phyloP scores from a whole-genome alignment of 2,329 filamentous ascomycete species.

The Sclerotinia borealis region DNA sequence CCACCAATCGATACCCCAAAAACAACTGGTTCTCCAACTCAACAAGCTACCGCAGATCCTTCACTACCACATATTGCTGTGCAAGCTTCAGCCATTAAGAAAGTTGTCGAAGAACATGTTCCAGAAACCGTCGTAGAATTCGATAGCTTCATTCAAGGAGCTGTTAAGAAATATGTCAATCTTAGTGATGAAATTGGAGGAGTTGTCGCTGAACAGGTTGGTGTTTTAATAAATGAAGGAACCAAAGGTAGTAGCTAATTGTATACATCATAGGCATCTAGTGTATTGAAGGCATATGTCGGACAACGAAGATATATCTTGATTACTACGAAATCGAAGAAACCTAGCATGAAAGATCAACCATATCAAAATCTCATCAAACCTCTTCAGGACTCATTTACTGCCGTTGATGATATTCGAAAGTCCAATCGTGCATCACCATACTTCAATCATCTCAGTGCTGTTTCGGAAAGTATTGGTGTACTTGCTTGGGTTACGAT shows the following conservation, averaged over 20 bases:
- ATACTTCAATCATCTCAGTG: slow-evolving; percentile 74
- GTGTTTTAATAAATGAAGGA: too few relatives aligned
- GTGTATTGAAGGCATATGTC: slow-evolving; percentile 61
- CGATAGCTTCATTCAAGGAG: slow-evolving; percentile 66
- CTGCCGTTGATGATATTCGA: slow-evolving; percentile 71
- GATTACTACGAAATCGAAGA: slow-evolving; percentile 85
- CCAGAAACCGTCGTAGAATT: slow-evolving; percentile 83
- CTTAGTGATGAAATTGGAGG: slow-evolving; percentile 73
- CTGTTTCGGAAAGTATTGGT: slow-evolving; percentile 85
- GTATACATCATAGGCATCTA: slow-evolving; percentile 38
- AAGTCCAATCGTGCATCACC: slow-evolving; percentile 72
- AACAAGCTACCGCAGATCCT: background rate
- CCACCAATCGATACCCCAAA: slow-evolving; percentile 40
- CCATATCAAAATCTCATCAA: slow-evolving; percentile 75
- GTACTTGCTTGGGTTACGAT: slow-evolving; percentile 87
- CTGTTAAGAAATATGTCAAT: slow-evolving; percentile 72
- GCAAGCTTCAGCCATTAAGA: slow-evolving; percentile 12
- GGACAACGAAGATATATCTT: slow-evolving; percentile 84
- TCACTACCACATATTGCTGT: slow-evolving; percentile 14
- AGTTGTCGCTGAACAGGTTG: slow-evolving; percentile 72
- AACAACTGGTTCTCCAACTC: slow-evolving; percentile 37
- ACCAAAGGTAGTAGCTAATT: slow-evolving; percentile 13
- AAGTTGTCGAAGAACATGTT: slow-evolving; percentile 46
- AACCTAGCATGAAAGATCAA: slow-evolving; percentile 62
- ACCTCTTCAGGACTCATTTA: slow-evolving; percentile 77